Percentiles rank a stretch among this genome's conserved stretches.
These are phyloP conservation scores for Colletotrichum sp. DNA, from an alignment of 2,329 filamentous ascomycete species.

Conservation along the genomic window DNA sequence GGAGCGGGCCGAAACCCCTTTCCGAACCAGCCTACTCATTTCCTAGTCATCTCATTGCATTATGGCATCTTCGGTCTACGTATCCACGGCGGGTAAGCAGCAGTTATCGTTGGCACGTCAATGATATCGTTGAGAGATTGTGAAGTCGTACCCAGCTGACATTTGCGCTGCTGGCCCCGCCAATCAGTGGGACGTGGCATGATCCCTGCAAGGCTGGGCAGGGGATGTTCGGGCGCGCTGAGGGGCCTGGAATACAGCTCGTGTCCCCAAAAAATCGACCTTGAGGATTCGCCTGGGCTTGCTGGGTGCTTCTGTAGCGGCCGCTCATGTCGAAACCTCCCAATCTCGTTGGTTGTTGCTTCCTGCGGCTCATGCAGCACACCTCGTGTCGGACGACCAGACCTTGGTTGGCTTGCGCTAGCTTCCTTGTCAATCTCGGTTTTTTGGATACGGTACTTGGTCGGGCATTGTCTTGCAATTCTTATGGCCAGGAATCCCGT, in stretches of 20 bases:
- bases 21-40: background rate
- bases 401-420: background rate
- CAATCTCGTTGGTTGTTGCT: background rate
- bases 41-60: background rate
- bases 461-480: background rate
- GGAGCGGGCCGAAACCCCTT: background rate
- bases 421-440: background rate
- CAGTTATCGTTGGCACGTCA: background rate
- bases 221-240: background rate
- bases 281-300: background rate
- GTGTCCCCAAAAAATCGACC: background rate
- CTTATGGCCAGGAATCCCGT: background rate
- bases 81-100: background rate
- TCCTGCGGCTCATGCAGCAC: background rate
- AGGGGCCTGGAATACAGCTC: background rate
- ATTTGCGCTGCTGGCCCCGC: background rate
- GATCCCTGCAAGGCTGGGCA: background rate
- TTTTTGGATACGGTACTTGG: background rate
- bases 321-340: background rate
- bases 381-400: background rate
- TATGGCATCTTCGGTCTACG: background rate
- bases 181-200: background rate
- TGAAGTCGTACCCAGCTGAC: background rate
- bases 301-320: background rate
- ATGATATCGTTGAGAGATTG: background rate